phyloP scores from a whole-genome alignment of 1,139 yeast species.

The Blastobotrys malaysiensis region DNA sequence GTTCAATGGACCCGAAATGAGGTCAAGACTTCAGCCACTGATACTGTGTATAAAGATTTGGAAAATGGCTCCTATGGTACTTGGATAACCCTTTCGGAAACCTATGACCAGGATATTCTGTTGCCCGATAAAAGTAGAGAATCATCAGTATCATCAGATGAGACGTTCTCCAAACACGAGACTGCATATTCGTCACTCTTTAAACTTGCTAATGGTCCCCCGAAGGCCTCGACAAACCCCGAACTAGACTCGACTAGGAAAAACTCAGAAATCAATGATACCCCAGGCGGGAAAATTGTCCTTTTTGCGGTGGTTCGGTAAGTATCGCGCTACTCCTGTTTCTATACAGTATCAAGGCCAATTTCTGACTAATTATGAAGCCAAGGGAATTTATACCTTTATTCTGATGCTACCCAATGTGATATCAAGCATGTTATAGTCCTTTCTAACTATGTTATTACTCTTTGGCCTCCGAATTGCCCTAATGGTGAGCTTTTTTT shows the following conservation, averaged over 20 bases:
- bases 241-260: background rate
- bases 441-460: constrained; percentile 60
- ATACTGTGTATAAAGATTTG: background rate
- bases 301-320: constrained; percentile 34
- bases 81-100: background rate
- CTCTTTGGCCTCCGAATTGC: constrained; percentile 79
- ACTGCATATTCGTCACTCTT: constrained; percentile 58
- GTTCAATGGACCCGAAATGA: background rate
- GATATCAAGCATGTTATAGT: constrained; percentile 79
- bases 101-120: background rate
- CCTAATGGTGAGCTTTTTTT: constrained; percentile 75
- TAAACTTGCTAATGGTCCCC: constrained; percentile 44
- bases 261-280: constrained; percentile 6
- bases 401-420: constrained; percentile 58
- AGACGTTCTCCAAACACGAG: constrained; percentile 36
- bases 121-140: background rate
- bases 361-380: constrained; percentile 52
- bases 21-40: background rate
- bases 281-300: constrained; percentile 19
- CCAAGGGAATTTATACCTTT: constrained; percentile 82
- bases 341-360: constrained; percentile 1
- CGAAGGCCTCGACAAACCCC: constrained; percentile 14
- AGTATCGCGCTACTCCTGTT: too few species aligned
- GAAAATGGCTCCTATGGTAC: background rate
- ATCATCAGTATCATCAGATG: constrained; percentile 2